Base-by-base conservation (phyloP, 306 rosid genomes). In the Sicyos baderoa region DNA sequence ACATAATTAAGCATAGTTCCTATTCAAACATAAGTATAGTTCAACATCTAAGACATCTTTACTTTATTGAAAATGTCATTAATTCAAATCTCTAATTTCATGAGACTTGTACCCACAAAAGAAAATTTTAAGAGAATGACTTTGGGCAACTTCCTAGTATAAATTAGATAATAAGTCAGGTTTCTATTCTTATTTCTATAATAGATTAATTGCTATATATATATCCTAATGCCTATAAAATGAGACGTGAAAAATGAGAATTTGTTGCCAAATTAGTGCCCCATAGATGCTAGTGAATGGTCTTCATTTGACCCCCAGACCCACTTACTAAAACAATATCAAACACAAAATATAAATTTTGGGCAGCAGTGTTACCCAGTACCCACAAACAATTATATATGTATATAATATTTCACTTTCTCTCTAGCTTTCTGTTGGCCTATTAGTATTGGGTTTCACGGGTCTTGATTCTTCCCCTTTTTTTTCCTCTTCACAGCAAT, bases 371-470 rank as follows among this genome's bases (percentile, higher is more conserved):
- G 23, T 40, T 23, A 23, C 62, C 18, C 62, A 23, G 40, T 23
- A 56, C 62, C 62, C 37, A 56, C 37, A 56, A 12, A 56, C 40
- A 56, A 56, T 35, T 56, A 55, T 10, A 55, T 0, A 53, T 7
- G 19, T 2, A 56, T 22, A 21, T 54, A 21, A 19, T 56, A 23
- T 56, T 12, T n/a, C 15, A 8, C 25, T 62, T 49, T 62, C 68
- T 62, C 68, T 17, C 51, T 42, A 63, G 69, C 50, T 63, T 40
- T 63, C 51, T 6, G 29, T 63, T 37, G 69, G 69, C 69, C 52
- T 40, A 16, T 74, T 74, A 52, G 54, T 59, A 58, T 67, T 61
- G 56, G 63, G 74, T 68, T 75, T 91, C 97, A 89, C 96, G 97
- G 95, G 96, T 69, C 61, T 75, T 76, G 84, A 79, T 83, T 82